These are phyloP conservation scores for Roridomyces roridus DNA, from an alignment of 768 basidiomycete species.

Conservation along the genomic window DNA sequence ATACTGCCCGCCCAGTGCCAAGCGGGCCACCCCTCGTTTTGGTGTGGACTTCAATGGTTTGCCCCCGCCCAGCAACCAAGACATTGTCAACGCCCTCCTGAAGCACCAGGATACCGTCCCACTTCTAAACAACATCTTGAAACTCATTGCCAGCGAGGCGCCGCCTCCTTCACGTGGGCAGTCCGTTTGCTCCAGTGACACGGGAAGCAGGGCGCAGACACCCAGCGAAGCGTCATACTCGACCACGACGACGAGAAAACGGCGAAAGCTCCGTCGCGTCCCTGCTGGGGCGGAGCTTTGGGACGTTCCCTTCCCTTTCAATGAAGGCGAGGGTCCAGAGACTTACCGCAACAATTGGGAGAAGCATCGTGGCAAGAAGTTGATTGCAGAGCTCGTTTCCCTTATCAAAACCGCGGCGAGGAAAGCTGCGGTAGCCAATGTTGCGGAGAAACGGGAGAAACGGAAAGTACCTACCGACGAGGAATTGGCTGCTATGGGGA, in stretches of 20 bases:
- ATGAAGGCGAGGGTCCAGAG: conserved; percentile 70
- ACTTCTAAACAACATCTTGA: conserved; percentile 65
- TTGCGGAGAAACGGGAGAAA: conserved; percentile 38
- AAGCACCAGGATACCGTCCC: conserved; percentile 73
- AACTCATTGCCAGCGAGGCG: conserved; percentile 53
- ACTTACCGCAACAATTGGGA: conserved; percentile 73
- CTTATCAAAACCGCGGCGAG: conserved; percentile 65
- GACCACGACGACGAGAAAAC: conserved; percentile 49
- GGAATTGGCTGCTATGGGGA: conserved; percentile 10
- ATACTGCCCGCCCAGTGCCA: conserved; percentile 19
- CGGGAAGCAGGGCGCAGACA: conserved; percentile 8
- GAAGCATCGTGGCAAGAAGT: conserved; percentile 62
- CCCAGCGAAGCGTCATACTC: conserved; percentile 26
- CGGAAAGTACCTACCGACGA: conserved; percentile 20
- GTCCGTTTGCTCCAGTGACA: conserved; percentile 5
- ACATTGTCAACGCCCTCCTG: conserved; percentile 64
- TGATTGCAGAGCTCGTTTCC: conserved; percentile 64
- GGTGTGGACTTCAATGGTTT: conserved; percentile 47
- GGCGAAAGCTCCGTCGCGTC: conserved; percentile 63
- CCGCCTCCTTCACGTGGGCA: conserved; percentile 4
- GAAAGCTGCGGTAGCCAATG: conserved; percentile 66
- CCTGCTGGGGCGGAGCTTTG: conserved; percentile 84
- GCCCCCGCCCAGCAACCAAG: conserved; percentile 58
- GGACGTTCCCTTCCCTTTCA: conserved; percentile 85
- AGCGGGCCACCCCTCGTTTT: conserved; percentile 20